Conservation (phyloP, 2,329 filamentous ascomycete genomes). For the Fusarium albidum region DNA sequence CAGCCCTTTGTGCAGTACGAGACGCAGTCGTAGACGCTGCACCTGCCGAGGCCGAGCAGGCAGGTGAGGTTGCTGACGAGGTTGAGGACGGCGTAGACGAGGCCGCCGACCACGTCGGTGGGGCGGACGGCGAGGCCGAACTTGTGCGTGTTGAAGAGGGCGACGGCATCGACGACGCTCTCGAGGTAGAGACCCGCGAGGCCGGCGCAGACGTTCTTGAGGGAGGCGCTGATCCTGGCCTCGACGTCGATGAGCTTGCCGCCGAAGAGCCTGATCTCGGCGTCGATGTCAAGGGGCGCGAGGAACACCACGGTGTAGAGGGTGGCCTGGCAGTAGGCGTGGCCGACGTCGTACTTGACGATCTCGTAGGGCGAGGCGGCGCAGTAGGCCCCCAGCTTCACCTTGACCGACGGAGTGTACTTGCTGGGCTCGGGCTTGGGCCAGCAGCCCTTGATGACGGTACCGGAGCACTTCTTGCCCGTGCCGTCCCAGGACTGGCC, state of each 20-base stretch:
- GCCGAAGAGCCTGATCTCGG: conserved; percentile 38
- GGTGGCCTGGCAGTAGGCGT: conserved; percentile 48
- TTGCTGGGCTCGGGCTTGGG: conserved; percentile 41
- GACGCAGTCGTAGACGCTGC: conserved; percentile 48
- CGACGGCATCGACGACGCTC: conserved; percentile 42
- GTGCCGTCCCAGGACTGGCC: conserved; percentile 49
- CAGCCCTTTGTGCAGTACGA: conserved; percentile 49
- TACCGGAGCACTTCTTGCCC: conserved; percentile 41
- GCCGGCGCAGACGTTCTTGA: conserved; percentile 45
- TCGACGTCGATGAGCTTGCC: conserved; percentile 39
- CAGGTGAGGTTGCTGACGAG: conserved; percentile 39
- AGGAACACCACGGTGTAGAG: conserved; percentile 46
- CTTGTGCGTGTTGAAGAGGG: conserved; percentile 49
- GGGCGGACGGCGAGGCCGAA: conserved; percentile 42
- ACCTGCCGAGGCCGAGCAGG: conserved; percentile 43
- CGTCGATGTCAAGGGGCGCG: conserved; percentile 40
- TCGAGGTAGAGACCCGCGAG: conserved; percentile 46
- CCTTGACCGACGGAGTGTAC: conserved; percentile 38
- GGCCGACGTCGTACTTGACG: conserved; percentile 43
- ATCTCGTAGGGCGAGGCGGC: conserved; percentile 47
- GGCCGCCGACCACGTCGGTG: conserved; percentile 38
- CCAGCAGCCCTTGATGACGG: conserved; percentile 43
- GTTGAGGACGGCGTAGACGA: conserved; percentile 38
- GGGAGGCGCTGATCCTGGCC: conserved; percentile 39
- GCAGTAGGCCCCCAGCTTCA: conserved; percentile 45